Evolutionary conservation across 1,284 basidiomycete species (phyloP), one percentile per base, ranked within the genome.

Genomic region (Heterobasidion occidentale): DNA sequence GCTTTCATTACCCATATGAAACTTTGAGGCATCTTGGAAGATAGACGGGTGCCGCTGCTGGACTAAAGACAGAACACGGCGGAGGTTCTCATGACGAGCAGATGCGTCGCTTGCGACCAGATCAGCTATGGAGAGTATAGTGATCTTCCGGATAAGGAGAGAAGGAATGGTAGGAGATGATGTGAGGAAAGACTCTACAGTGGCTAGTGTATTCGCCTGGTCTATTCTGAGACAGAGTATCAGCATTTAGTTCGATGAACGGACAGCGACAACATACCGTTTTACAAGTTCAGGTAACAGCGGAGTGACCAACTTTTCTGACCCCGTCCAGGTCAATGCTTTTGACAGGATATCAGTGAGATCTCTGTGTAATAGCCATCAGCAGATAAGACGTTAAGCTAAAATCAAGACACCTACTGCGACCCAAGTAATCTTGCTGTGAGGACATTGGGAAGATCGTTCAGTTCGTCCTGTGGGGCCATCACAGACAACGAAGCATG

Each of bases 401-500:
- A 27, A 38, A 50, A 11, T 3, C 8, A n/a, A 48, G 20, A 35
- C 20, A 72, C 81, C 57, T 62, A 85, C 83, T 73, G 64, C 35
- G 81, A 65, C 1, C 63, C 64, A 9, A 82, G 54, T 9, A 86
- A 61, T 4, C 64, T 65, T 55, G 76, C 73, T 3, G 77, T 59
- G 0, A 77, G 72, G 35, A 67, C 65, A 36, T 72, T 70, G 0
- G 77, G 71, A n/a, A 84, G 68, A 8, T 63, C 64, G 42, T 78
- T 73, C 14, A 82, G 62, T 54, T 75, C 71, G 11, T 77, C 74
- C 65, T 88, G 86, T 1, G 80, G 72, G 34, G 77, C 78, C 61
- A 79, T 80, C 8, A 90, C 71, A 3, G 83, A 80, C 17, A 88
- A 67, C 1, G 80, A 61, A 0, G 86, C 81, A 36, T 77, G 80